A percentile compares a stretch with the other conserved stretches of the same genome.
Evolutionary conservation across 2,329 filamentous ascomycete species (phyloP).

Genomic region (Calonectria fujianensis): DNA sequence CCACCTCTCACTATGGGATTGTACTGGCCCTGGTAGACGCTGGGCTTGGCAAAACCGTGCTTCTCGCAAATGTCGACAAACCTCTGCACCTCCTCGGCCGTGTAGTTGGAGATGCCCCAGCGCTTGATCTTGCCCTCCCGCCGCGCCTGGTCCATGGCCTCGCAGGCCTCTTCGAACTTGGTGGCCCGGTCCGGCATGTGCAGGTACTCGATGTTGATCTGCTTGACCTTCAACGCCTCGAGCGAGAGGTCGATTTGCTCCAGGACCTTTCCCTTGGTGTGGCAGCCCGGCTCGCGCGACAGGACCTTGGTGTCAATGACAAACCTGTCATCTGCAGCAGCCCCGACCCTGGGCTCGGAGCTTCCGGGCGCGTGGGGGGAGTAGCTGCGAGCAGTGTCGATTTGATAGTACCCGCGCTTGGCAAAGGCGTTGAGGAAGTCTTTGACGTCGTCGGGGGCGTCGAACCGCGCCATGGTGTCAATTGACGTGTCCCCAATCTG

Average conservation of each 20-base stretch:
- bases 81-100: constrained; percentile 64
- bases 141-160: constrained; percentile 64
- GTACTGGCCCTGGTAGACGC: constrained; percentile 69
- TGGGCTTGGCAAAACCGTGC: constrained; percentile 64
- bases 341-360: constrained; percentile 58
- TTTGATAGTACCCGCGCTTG: constrained; percentile 52
- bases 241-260: constrained; percentile 58
- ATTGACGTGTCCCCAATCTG: constrained; percentile 50
- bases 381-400: constrained; percentile 61
- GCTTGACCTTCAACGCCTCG: constrained; percentile 51
- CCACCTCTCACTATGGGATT: constrained; percentile 64
- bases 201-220: constrained; percentile 49
- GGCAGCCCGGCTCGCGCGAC: constrained; percentile 51
- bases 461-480: constrained; percentile 52
- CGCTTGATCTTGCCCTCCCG: constrained; percentile 65
- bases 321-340: constrained; percentile 55
- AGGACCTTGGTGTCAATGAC: constrained; percentile 61
- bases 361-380: constrained; percentile 50
- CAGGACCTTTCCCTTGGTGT: constrained; percentile 55
- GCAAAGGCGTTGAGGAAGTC: constrained; percentile 46
- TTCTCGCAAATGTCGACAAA: constrained; percentile 65
- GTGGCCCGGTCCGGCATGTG: constrained; percentile 62
- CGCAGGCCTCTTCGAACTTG: constrained; percentile 62
- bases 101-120: constrained; percentile 69
- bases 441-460: constrained; percentile 54